Base-by-base conservation (phyloP, 352 stramenopile species). In the Phytophthora pini region DNA sequence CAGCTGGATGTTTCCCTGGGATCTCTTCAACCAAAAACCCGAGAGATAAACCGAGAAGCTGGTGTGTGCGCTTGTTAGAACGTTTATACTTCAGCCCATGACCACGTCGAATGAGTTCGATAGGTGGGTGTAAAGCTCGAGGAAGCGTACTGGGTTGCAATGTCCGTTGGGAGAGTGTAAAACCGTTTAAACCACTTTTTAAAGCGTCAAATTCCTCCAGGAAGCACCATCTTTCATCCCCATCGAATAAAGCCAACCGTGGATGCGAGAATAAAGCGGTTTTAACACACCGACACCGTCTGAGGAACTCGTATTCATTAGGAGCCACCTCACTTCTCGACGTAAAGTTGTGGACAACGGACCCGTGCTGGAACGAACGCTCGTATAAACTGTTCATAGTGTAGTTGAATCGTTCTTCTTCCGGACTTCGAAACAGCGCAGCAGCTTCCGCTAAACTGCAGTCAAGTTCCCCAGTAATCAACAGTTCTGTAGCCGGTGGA, bases 311-410 rank as follows among this genome's bases (percentile, higher is more conserved):
- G 32, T 10, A 39, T 49, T n/a, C 43, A 32, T 24, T 9, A 49
- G 8, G 29, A 24, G 29, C 20, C 17, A 34, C 31, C 0, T 36
- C 32, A 15, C 1, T 22, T 34, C 31, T 55, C 13, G 52, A 50
- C 10, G 27, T 47, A 24, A 74, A 56, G 29, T 45, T 61, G 56
- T 84, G 72, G 36, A 81, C 51, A 24, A 82, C 26, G 4, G 61
- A 48, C 36, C 69, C 75, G 2, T 52, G 60, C 24, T 75, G 48
- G 29, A 84, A 81, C 27, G 57, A 63, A 22, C 52, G 53, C 6
- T 68, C 65, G 52, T 79, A 61, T 17, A 80, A 58, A 41, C 56
- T 72, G 11, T 1, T 29, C 75, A 83, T 81, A 15, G 62, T 57
- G 0, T 40, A 27, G 27, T 49, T 48, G 55, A 72, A 83, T 17